Evolutionary conservation across 1,139 yeast species (phyloP).

Genomic region (Hansenula lynferdii): DNA sequence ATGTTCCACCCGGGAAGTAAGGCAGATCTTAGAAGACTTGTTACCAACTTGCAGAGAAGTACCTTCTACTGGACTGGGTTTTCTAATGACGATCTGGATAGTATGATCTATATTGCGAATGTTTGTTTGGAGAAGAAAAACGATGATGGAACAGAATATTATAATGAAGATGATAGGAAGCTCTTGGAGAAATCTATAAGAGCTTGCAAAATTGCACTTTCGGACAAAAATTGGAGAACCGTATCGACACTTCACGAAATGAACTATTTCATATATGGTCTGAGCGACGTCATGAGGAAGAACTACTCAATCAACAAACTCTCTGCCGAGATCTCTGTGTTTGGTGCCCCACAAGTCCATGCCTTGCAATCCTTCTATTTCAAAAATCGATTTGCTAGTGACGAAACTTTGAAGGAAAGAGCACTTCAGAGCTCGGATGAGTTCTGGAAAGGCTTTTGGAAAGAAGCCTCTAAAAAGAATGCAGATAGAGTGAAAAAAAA

Average conservation of each 20-base stretch:
- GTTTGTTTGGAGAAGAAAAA: conserved; percentile 39
- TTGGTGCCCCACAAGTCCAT: conserved; percentile 58
- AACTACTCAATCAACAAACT: conserved; percentile 41
- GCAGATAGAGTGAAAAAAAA: conserved; percentile 20
- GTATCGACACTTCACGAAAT: conserved; percentile 57
- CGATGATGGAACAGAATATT: conserved; percentile 27
- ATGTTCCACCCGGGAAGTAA: conserved; percentile 63
- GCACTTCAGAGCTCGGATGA: conserved; percentile 33
- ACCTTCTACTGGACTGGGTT: conserved; percentile 78
- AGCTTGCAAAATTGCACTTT: conserved; percentile 43
- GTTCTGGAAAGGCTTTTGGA: conserved; percentile 55
- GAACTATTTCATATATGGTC: conserved; percentile 44
- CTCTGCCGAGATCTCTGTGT: conserved; percentile 32
- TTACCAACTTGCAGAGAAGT: conserved; percentile 58
- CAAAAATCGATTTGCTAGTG: conserved; percentile 40
- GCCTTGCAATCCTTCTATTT: conserved; percentile 48
- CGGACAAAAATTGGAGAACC: conserved; percentile 51
- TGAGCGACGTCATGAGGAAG: conserved; percentile 36
- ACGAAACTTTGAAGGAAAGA: conserved; percentile 26
- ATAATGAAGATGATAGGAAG: conserved; percentile 32
- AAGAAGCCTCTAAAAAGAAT: conserved; percentile 33
- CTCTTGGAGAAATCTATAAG: conserved; percentile 38
- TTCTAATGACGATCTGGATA: conserved; percentile 49
- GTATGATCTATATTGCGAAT: conserved; percentile 43
- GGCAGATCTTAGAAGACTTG: conserved; percentile 47